Base-by-base conservation (phyloP, 2,329 filamentous ascomycete species). In the Hymenoscyphus salicellus region DNA sequence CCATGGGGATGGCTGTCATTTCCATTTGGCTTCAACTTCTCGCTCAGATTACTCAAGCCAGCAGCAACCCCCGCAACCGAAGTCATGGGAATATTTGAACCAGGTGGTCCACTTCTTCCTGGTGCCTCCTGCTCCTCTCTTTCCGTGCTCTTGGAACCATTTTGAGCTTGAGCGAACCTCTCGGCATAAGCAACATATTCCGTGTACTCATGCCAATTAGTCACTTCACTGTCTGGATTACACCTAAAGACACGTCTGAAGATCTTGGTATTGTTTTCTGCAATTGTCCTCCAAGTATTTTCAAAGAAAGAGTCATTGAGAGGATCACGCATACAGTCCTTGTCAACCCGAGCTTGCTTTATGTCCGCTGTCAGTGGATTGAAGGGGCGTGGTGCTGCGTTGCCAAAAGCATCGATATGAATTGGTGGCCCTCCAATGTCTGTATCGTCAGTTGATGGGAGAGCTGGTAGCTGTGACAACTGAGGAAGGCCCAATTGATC, bases 321-420 rank as follows among this genome's bases (percentile, higher is more conserved):
- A 0, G 96, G 95, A 77, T 99, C 95, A 17, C 84, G 86, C 93
- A 99, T 99, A 78, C 94, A 98, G 75, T 98, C 91, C 71, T 93
- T 91, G 68, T 92, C 87, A 30, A 99, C 85, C 38, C 85, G 80
- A 0, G 92, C 91, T 23, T 84, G 85, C 64, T 86, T 85, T 72
- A 98, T 88, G 63, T 95, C 91, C 8, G 87, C 79, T 58, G 84
- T 79, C 69, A 86, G 76, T 8, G 82, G 81, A 77, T 86, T 83
- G 61, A 85, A 78, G 26, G 77, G 68, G 60, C 73, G 71, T 28
- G 78, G 77, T 30, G 76, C 75, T 11, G 82, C 79, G 52, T 83
- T 83, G 33, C 83, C 84, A 17, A 79, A 79, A 33, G 82, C 78
- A 60, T 87, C 85, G 36, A 81, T 78, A 63, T 82, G 83, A 26